phyloP scores from a whole-genome alignment of 306 rosid genomes.

The Dryas alaskensis region DNA sequence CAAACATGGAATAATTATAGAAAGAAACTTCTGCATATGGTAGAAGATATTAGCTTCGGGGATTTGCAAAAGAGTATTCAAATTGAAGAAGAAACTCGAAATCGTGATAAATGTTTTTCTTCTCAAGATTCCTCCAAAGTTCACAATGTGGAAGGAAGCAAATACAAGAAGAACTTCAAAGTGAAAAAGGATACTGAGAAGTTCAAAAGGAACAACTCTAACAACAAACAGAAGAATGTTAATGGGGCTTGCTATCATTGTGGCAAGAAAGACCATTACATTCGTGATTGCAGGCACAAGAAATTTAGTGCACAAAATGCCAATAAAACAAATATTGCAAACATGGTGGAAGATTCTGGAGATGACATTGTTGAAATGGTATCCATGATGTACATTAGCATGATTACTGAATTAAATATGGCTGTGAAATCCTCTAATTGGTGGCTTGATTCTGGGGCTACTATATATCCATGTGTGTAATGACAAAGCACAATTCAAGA shows the following conservation, averaged over 20 bases:
- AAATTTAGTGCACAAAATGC: background rate
- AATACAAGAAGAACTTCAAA: slow-evolving; percentile 1
- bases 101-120: background rate
- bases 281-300: background rate
- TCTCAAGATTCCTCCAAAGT: background rate
- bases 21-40: background rate
- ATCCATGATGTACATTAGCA: background rate
- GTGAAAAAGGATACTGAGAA: background rate
- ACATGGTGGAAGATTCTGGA: background rate
- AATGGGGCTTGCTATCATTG: background rate
- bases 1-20: background rate
- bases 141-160: background rate
- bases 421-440: background rate
- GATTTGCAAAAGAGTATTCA: background rate
- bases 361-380: background rate
- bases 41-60: background rate
- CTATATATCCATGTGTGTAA: background rate
- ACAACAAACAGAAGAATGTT: background rate
- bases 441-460: background rate
- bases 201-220: background rate
- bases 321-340: background rate
- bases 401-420: background rate
- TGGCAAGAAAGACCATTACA: background rate
- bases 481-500: background rate
- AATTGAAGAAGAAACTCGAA: slow-evolving; percentile 8